These are phyloP conservation scores for Starmerella potacharoeniae DNA, from an alignment of 805 yeast genomes.

Conservation along the genomic window DNA sequence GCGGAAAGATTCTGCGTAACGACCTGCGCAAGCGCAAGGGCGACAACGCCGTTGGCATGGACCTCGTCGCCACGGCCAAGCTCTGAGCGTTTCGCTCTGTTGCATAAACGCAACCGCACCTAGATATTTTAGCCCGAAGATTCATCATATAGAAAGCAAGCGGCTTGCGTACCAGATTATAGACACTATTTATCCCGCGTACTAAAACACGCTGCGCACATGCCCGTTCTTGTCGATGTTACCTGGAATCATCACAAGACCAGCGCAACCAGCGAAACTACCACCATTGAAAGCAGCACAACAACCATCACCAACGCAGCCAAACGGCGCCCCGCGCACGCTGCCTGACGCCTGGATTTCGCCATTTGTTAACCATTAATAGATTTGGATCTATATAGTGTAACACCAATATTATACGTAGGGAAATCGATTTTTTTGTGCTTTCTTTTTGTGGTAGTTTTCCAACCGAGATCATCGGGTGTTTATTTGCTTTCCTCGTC, in stretches of 20 bases:
- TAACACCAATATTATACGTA: not conserved
- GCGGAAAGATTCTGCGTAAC: conserved; percentile 92
- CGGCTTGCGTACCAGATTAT: no score
- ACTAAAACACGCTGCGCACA: no score
- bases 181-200: no score
- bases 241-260: no score
- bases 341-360: not conserved
- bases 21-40: conserved; percentile 51
- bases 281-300: no score
- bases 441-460: not conserved
- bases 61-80: conserved; percentile 5
- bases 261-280: no score
- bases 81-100: not conserved
- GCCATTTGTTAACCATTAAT: not conserved
- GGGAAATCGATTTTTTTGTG: not conserved
- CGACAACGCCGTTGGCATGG: conserved; percentile 17
- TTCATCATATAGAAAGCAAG: no score
- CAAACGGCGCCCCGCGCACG: not conserved
- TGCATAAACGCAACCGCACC: no score
- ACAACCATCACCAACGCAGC: no score
- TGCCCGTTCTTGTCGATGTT: no score
- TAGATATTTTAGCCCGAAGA: no score
- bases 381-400: not conserved
- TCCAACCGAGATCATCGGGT: not conserved
- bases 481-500: not conserved